Percentiles rank a stretch among this genome's conserved stretches.
Conservation (phyloP, 1,139 yeast species). For the Candida frijolesensis region DNA sequence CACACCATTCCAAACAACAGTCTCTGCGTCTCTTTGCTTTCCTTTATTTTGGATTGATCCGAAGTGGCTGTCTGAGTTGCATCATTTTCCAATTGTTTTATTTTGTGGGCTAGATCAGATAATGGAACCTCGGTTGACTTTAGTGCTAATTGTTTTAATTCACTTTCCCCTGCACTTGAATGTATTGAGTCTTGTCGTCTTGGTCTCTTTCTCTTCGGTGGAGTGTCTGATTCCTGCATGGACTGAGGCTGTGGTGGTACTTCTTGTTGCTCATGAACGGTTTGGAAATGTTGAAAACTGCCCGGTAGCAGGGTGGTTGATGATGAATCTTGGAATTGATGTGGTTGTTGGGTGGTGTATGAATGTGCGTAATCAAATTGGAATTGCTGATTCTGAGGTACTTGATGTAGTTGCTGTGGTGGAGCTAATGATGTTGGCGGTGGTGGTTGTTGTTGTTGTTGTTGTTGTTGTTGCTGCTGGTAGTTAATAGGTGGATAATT, state of each 20-base stretch:
- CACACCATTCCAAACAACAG: constrained; percentile 84
- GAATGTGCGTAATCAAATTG: constrained; percentile 6
- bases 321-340: constrained; percentile 5
- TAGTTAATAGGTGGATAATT: not conserved
- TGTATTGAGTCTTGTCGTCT: constrained; percentile 27
- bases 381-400: constrained; percentile 2
- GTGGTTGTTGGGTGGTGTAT: constrained; percentile 5
- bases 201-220: constrained; percentile 26
- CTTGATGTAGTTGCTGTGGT: constrained; percentile 5
- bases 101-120: constrained; percentile 51
- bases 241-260: constrained; percentile 13
- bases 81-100: constrained; percentile 49
- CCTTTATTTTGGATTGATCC: constrained; percentile 16
- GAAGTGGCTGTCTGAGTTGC: constrained; percentile 14
- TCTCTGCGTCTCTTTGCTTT: constrained; percentile 60
- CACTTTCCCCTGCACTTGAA: constrained; percentile 35
- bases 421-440: constrained; percentile 5
- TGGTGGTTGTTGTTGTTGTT: not conserved
- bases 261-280: constrained; percentile 7
- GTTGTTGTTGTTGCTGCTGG: constrained; percentile 5
- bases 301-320: constrained; percentile 2
- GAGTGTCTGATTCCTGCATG: constrained; percentile 1
- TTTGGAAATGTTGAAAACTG: not conserved
- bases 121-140: constrained; percentile 46
- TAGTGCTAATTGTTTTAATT: constrained; percentile 52